Conservation (phyloP, 805 yeast genomes). For the Dipodascopsis uninucleata region DNA sequence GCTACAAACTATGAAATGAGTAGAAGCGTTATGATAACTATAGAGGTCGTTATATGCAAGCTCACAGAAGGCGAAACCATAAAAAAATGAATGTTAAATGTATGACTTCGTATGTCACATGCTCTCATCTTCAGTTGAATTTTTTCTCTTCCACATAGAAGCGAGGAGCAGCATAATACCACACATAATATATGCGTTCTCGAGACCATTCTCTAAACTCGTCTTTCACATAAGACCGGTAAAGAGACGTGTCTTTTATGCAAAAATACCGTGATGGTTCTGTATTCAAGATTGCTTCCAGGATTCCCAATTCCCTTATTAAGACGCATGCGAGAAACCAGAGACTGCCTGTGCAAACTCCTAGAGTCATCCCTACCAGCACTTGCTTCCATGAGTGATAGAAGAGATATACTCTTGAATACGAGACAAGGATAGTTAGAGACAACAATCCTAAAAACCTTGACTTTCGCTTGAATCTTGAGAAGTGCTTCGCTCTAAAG, state of each 20-base stretch:
- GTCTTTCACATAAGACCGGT: slow-evolving; percentile 18
- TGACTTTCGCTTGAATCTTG: slow-evolving; percentile 30
- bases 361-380: slow-evolving; percentile 63
- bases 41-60: too few relatives aligned
- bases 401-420: slow-evolving; percentile 59
- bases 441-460: slow-evolving; percentile 29
- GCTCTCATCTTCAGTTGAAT: too few relatives aligned
- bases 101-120: too few relatives aligned
- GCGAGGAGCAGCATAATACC: too few relatives aligned
- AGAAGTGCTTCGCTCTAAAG: slow-evolving; percentile 33
- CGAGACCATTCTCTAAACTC: slow-evolving; percentile 12
- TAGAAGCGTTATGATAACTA: too few relatives aligned
- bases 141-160: too few relatives aligned
- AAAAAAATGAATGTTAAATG: too few relatives aligned
- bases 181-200: too few relatives aligned
- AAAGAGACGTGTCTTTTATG: slow-evolving; percentile 38
- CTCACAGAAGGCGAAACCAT: too few relatives aligned
- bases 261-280: slow-evolving; percentile 45
- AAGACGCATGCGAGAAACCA: slow-evolving; percentile 55
- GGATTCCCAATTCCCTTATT: slow-evolving; percentile 62
- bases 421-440: slow-evolving; percentile 38
- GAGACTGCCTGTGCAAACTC: slow-evolving; percentile 53
- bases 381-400: slow-evolving; percentile 79
- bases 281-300: slow-evolving; percentile 61
- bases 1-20: too few relatives aligned